Conservation (phyloP, 345 rosid genomes). For the Adansonia digitata region DNA sequence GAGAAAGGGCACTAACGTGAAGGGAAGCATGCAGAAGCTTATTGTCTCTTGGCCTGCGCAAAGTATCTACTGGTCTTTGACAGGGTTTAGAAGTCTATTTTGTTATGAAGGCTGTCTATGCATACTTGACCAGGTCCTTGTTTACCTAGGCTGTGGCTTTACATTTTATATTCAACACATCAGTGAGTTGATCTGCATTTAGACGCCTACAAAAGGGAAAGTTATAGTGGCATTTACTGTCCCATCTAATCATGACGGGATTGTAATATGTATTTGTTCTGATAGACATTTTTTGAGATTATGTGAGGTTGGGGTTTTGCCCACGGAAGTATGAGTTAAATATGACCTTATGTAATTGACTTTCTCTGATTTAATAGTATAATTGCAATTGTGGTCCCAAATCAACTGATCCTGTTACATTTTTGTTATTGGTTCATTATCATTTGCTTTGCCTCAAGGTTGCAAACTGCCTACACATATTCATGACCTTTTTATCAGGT, state of each 20-base stretch:
- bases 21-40: constrained; percentile 14
- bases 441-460: constrained; percentile 23
- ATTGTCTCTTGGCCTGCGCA: background rate
- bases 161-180: background rate
- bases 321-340: background rate
- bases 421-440: constrained; percentile 5
- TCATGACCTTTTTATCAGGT: constrained; percentile 13
- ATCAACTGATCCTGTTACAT: constrained; percentile 15
- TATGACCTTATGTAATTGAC: background rate
- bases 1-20: constrained; percentile 5
- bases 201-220: background rate
- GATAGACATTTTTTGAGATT: background rate
- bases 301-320: constrained; percentile 10
- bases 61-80: background rate
- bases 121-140: background rate
- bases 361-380: background rate
- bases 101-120: background rate
- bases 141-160: background rate
- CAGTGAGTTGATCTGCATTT: background rate
- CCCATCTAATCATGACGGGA: background rate
- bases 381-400: background rate
- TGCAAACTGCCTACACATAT: constrained; percentile 22
- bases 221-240: background rate
- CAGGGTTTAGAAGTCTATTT: background rate
- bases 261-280: background rate